Conservation (phyloP, 208 protist genomes). For the Leishmania amazonensis region DNA sequence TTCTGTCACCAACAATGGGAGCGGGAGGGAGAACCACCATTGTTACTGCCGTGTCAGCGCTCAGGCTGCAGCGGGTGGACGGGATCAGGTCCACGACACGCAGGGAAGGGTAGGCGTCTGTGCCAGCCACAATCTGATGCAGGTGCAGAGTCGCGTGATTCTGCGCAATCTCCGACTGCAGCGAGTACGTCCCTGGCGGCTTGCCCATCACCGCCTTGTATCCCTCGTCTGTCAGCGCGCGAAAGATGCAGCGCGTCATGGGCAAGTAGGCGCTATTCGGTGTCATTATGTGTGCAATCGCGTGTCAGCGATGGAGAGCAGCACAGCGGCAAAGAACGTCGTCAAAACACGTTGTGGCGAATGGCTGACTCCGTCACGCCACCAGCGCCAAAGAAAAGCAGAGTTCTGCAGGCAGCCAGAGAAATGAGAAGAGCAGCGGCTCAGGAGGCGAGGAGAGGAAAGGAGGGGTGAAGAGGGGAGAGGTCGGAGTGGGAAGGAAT, state of each 20-base stretch:
- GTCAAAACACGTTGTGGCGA: background rate
- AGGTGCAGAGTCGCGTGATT: constrained; percentile 33
- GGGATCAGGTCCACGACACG: constrained; percentile 66
- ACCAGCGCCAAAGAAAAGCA: background rate
- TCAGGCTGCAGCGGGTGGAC: constrained; percentile 43
- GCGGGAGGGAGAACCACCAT: constrained; percentile 67
- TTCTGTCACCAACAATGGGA: background rate
- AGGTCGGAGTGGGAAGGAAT: background rate
- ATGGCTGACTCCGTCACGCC: background rate
- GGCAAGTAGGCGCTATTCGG: background rate
- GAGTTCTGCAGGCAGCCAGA: background rate
- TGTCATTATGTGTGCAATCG: background rate
- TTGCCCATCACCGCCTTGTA: constrained; percentile 49
- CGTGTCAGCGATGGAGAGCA: background rate
- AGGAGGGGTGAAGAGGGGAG: too few relatives aligned
- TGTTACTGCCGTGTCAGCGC: constrained; percentile 37
- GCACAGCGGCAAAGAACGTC: background rate
- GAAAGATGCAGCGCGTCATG: constrained; percentile 68
- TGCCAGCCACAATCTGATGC: constrained; percentile 33
- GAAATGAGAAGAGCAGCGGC: background rate
- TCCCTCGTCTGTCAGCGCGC: constrained; percentile 39
- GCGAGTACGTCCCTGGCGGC: constrained; percentile 43
- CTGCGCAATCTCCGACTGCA: constrained; percentile 38
- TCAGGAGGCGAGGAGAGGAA: background rate
- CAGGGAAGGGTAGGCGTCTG: constrained; percentile 44